Conservation (phyloP, 169 alveolate genomes). For the Plasmodium fragile region DNA sequence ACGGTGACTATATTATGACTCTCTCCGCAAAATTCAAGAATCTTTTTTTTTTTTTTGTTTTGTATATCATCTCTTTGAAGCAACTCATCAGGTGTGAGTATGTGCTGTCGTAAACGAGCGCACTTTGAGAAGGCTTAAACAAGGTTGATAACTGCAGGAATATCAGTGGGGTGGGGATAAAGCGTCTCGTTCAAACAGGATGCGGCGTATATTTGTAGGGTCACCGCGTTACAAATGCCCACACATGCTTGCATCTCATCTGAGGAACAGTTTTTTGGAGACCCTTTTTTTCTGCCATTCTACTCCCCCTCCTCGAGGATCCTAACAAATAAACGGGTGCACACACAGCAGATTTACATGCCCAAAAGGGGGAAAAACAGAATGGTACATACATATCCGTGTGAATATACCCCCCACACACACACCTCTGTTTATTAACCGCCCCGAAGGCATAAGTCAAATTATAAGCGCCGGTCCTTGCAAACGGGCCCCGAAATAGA, state of each 20-base stretch:
- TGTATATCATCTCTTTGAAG: background rate
- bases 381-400: background rate
- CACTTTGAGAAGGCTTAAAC: background rate
- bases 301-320: background rate
- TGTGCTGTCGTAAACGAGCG: background rate
- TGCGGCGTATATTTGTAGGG: background rate
- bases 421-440: background rate
- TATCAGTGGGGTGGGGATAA: background rate
- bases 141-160: background rate
- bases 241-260: background rate
- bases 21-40: background rate
- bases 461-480: slow-evolving; percentile 40
- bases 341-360: background rate
- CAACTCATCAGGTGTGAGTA: background rate
- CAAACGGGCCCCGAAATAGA: slow-evolving; percentile 69
- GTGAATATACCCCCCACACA: background rate
- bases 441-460: background rate
- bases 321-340: background rate
- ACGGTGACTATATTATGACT: background rate
- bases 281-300: background rate
- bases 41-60: background rate
- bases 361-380: background rate
- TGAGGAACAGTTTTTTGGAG: background rate
- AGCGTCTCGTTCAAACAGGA: background rate
- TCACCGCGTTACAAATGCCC: background rate